phyloP scores from a whole-genome alignment of 805 yeast species.

The Metschnikowia borealis region DNA sequence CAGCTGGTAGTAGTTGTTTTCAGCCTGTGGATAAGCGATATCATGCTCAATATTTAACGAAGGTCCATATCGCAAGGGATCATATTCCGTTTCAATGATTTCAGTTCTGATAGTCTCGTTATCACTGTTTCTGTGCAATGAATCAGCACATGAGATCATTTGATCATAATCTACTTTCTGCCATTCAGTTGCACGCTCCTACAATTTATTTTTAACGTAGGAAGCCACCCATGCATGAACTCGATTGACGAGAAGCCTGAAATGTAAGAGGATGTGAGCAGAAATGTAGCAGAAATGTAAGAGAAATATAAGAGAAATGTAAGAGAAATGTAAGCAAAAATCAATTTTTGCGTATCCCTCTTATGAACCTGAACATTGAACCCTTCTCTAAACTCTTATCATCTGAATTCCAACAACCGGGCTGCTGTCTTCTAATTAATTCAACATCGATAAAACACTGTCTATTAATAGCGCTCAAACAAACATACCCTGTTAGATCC shows the following conservation, averaged over 20 bases:
- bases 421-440: background rate
- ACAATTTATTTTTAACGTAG: background rate
- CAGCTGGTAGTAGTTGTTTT: constrained; percentile 52
- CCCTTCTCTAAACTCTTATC: background rate
- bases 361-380: constrained; percentile 14
- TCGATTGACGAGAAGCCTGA: too few species aligned
- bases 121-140: constrained; percentile 5
- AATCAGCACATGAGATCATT: background rate
- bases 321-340: constrained; percentile 47
- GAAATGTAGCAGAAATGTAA: too few species aligned
- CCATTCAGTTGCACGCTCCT: constrained; percentile 1
- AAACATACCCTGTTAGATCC: too few species aligned
- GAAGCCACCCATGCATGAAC: constrained; percentile 51
- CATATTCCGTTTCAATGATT: constrained; percentile 38
- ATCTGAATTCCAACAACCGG: background rate
- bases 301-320: constrained; percentile 20
- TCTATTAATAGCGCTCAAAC: too few species aligned
- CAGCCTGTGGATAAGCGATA: constrained; percentile 36
- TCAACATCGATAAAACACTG: too few species aligned
- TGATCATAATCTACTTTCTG: background rate
- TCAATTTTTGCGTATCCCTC: constrained; percentile 55
- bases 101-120: constrained; percentile 37
- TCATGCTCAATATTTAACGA: constrained; percentile 39
- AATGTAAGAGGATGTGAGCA: too few species aligned
- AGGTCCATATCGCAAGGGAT: constrained; percentile 2